phyloP scores from a whole-genome alignment of 805 yeast species.

The Sugiyamaella floridensis region DNA sequence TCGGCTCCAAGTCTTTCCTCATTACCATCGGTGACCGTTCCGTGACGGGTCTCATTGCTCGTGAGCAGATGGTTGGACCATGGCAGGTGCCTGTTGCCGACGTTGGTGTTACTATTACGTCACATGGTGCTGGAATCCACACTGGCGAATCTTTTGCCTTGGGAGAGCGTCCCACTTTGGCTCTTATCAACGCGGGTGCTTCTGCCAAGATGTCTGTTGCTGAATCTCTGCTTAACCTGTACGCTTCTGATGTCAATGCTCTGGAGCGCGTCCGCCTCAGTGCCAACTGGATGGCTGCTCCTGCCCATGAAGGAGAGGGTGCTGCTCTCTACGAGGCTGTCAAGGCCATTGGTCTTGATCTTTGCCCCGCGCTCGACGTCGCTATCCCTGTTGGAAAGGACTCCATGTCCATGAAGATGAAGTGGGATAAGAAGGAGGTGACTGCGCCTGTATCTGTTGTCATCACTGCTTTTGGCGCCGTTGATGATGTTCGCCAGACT shows the following conservation, averaged over 20 bases:
- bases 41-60: slow-evolving; percentile 93
- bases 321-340: slow-evolving; percentile 93
- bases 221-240: slow-evolving; percentile 79
- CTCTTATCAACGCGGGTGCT: slow-evolving; percentile 80
- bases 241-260: slow-evolving; percentile 80
- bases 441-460: slow-evolving; percentile 91
- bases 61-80: slow-evolving; percentile 98
- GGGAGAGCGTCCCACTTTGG: slow-evolving; percentile 94
- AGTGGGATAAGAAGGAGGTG: slow-evolving; percentile 80
- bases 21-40: slow-evolving; percentile 98
- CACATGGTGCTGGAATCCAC: slow-evolving; percentile 66
- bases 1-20: slow-evolving; percentile 88
- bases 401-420: slow-evolving; percentile 99
- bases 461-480: slow-evolving; percentile 88
- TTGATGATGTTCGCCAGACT: slow-evolving; percentile 72
- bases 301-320: slow-evolving; percentile 92
- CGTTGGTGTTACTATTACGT: slow-evolving; percentile 91
- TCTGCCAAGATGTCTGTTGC: slow-evolving; percentile 95
- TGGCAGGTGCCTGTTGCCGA: slow-evolving; percentile 99
- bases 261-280: slow-evolving; percentile 74
- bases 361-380: slow-evolving; percentile 88
- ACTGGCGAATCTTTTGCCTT: slow-evolving; percentile 98
- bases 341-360: slow-evolving; percentile 87
- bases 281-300: slow-evolving; percentile 99
- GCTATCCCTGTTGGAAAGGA: slow-evolving; percentile 98